Evolutionary conservation across 2,329 filamentous ascomycete genomes (phyloP).

Genomic region (Rhynchosporium graminicola): DNA sequence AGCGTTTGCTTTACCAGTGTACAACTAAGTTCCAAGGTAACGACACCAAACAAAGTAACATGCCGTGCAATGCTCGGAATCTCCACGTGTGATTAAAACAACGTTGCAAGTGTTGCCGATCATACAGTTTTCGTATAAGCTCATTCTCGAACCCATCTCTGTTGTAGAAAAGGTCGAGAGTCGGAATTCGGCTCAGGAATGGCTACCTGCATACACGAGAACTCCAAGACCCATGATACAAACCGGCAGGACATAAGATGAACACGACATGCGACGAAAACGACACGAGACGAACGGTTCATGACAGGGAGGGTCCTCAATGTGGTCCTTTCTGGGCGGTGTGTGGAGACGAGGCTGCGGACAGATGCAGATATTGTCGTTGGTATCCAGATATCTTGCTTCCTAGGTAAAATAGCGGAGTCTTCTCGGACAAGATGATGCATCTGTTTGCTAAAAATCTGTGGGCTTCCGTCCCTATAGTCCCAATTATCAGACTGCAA

Average conservation of each 20-base stretch:
- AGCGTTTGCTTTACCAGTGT: slow-evolving; percentile 6
- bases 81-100: not conserved
- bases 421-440: not conserved
- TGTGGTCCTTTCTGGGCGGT: slow-evolving; percentile 1
- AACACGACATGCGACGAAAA: too few species aligned
- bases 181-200: not conserved
- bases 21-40: not conserved
- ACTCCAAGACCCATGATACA: slow-evolving; percentile 12
- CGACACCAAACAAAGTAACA: not conserved
- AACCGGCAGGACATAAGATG: slow-evolving; percentile 9
- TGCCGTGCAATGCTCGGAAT: not conserved
- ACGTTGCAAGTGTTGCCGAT: not conserved
- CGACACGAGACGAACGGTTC: slow-evolving; percentile 9
- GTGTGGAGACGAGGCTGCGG: not conserved
- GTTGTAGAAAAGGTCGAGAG: not conserved
- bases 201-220: slow-evolving; percentile 19
- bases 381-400: slow-evolving; percentile 1
- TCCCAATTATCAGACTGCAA: not conserved
- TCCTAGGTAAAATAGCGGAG: not conserved
- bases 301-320: not conserved
- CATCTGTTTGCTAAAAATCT: not conserved
- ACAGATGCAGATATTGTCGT: not conserved
- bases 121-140: not conserved
- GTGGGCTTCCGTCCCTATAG: not conserved
- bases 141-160: not conserved